Conservation (phyloP, 164 flowering plant genomes). For the Sextonia rubra region DNA sequence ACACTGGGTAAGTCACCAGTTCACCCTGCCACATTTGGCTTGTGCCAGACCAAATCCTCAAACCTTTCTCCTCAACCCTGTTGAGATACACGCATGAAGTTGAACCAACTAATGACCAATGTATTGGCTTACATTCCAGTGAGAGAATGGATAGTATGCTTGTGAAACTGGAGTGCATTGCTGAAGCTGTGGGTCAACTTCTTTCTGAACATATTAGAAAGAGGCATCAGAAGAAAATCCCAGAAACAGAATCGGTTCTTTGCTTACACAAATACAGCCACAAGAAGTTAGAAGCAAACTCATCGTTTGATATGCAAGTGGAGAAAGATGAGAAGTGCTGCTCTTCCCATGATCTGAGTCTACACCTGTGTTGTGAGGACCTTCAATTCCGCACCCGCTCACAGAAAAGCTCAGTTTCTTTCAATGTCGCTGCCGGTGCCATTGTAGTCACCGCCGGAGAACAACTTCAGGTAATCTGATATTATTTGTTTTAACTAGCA, state of each 20-base stretch:
- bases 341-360: conserved; percentile 21
- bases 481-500: neutral
- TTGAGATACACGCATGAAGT: too few relatives aligned
- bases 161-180: conserved; percentile 33
- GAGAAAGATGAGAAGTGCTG: neutral
- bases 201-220: conserved; percentile 16
- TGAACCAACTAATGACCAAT: too few relatives aligned
- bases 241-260: conserved; percentile 17
- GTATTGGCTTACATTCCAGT: conserved; percentile 26
- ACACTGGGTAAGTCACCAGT: too few relatives aligned
- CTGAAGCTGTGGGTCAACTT: conserved; percentile 29
- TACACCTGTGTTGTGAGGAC: conserved; percentile 26
- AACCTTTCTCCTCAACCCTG: too few relatives aligned
- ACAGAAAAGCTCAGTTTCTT: conserved; percentile 17
- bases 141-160: conserved; percentile 33
- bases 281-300: neutral
- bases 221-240: conserved; percentile 1
- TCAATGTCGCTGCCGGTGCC: conserved; percentile 28
- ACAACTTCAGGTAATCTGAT: conserved; percentile 16
- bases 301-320: neutral
- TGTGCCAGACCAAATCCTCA: too few relatives aligned
- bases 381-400: conserved; percentile 18
- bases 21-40: too few relatives aligned
- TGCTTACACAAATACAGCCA: conserved; percentile 25
- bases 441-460: conserved; percentile 16